Conservation (phyloP, 2,329 filamentous ascomycete genomes). For the Dactylellina parvicollis region DNA sequence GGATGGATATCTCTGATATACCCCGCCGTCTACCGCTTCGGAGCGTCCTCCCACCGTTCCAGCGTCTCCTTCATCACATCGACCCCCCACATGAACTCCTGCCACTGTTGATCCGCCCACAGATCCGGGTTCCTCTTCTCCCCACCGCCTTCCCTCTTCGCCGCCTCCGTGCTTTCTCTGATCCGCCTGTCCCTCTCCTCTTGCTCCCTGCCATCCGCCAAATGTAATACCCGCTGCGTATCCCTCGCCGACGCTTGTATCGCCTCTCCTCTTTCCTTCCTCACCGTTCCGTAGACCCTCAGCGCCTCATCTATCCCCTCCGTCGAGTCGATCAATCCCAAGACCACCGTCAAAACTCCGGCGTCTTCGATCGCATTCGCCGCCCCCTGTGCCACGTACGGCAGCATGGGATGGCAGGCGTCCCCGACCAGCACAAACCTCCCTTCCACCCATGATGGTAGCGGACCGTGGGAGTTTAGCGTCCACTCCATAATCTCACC, state of each 20-base stretch:
- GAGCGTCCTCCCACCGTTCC: constrained; percentile 53
- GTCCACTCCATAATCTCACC: constrained; percentile 73
- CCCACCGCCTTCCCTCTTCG: constrained; percentile 12
- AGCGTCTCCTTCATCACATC: constrained; percentile 59
- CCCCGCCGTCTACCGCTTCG: not conserved
- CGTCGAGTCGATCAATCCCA: constrained; percentile 1
- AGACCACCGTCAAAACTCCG: constrained; percentile 65
- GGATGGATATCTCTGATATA: not conserved
- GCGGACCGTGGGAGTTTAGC: constrained; percentile 68
- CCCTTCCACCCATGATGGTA: constrained; percentile 70
- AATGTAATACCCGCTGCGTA: constrained; percentile 67
- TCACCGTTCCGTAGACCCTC: constrained; percentile 68
- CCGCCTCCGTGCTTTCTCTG: constrained; percentile 42
- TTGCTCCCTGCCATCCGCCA: constrained; percentile 69
- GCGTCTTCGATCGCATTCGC: constrained; percentile 76
- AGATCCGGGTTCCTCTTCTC: constrained; percentile 57
- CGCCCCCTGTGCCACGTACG: constrained; percentile 74
- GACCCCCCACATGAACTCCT: constrained; percentile 59
- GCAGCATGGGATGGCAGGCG: constrained; percentile 74
- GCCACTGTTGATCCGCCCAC: constrained; percentile 58
- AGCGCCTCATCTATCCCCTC: constrained; percentile 58
- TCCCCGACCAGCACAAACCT: constrained; percentile 71
- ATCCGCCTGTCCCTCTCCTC: constrained; percentile 70
- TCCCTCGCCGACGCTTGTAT: constrained; percentile 65
- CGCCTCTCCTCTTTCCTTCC: constrained; percentile 65